These are phyloP conservation scores for Heterobasidion annosum DNA, from an alignment of 1,284 basidiomycete species.

Conservation along the genomic window DNA sequence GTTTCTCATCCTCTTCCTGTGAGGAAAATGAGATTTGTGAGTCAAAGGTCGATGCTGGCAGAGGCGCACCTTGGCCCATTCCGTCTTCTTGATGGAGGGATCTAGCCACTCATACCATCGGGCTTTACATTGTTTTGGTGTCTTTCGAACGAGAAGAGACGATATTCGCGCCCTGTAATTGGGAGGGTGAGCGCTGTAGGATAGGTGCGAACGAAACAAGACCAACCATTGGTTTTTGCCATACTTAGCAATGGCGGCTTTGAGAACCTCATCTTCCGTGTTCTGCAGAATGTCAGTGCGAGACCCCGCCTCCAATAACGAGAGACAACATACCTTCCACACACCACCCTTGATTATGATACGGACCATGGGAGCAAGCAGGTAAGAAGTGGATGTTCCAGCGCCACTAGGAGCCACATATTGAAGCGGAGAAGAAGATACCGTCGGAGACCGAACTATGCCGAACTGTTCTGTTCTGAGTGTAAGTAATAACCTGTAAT, in stretches of 20 bases:
- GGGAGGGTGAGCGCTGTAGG: background rate
- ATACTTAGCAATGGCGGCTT: slow-evolving; percentile 96
- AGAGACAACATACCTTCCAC: slow-evolving; percentile 47
- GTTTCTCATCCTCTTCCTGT: slow-evolving; percentile 95
- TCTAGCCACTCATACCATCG: slow-evolving; percentile 99
- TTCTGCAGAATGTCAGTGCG: slow-evolving; percentile 37
- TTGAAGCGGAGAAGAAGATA: background rate
- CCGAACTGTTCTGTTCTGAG: too few relatives aligned
- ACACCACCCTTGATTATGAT: slow-evolving; percentile 93
- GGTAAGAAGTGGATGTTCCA: background rate
- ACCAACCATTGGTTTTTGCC: slow-evolving; percentile 91
- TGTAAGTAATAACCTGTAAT: too few relatives aligned
- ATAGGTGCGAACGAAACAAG: background rate
- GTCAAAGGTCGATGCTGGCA: slow-evolving; percentile 3
- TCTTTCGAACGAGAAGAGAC: slow-evolving; percentile 95
- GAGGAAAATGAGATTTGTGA: background rate
- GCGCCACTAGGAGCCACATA: background rate
- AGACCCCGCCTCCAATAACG: background rate
- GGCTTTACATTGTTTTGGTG: slow-evolving; percentile 99
- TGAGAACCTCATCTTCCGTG: slow-evolving; percentile 95
- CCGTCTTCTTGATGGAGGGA: slow-evolving; percentile 99
- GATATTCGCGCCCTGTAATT: slow-evolving; percentile 88
- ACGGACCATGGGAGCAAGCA: slow-evolving; percentile 52
- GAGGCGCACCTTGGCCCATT: slow-evolving; percentile 85
- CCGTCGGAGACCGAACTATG: background rate